Evolutionary conservation across 371 early-diverging fungal species (phyloP), one percentile per base, ranked within the genome.

Genomic region (Mucor saturninus): DNA sequence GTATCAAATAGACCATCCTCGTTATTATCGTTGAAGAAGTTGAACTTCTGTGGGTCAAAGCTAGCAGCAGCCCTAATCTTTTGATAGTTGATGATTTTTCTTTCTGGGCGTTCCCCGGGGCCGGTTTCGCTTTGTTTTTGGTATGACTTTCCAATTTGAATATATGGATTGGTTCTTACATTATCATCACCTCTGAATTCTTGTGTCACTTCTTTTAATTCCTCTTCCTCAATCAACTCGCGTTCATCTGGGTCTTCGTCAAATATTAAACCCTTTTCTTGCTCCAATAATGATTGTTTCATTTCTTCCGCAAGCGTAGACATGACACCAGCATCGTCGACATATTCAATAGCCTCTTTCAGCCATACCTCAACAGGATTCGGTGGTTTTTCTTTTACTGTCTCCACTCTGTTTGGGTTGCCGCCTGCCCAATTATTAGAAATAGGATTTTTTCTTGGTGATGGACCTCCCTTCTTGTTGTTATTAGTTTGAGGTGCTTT

Each of bases 171-270:
- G 29, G 43, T 67, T 30, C 40, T 29, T 42, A 58, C 53, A 3
- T 80, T 80, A 21, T 76, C 78, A 14, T 74, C 80, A 9, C 69
- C 69, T 54, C 63, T 74, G 45, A 76, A 86, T 39, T 80, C 82
- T n/a, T 70, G 74, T 4, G 67, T 67, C 2, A 79, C 68, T 6
- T 83, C 86, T 28, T 76, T 54, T 1, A 84, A 32, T 30, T 84
- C 81, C 14, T 88, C 88, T 52, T 85, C 85, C 54, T 86, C 88
- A 38, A 83, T 75, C 37, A 80, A 61, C 3, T 79, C 78, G 0
- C 73, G 63, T 26, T 83, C 77, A 28, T 85, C 83, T 8, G 65
- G 68, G 30, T 68, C 71, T 2, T 80, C 69, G 7, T 73, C 73
- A 56, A 75, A 75, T 0, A 72, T 43, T 0, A 65, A 21, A 0